phyloP scores from a whole-genome alignment of 768 basidiomycete genomes.

The Podaxis rugospora region DNA sequence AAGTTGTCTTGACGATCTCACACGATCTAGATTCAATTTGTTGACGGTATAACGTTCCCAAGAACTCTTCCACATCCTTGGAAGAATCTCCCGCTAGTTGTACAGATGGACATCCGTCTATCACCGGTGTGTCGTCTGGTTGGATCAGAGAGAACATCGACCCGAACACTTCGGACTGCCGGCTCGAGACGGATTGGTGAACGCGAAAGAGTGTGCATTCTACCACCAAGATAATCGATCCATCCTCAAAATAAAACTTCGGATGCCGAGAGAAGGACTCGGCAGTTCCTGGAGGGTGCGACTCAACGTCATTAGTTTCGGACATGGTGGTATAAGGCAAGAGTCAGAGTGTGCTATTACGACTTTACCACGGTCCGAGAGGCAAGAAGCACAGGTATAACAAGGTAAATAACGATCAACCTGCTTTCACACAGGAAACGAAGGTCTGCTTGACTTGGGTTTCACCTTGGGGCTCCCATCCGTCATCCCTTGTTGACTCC shows the following conservation, averaged over 20 bases:
- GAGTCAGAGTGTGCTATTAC: neutral
- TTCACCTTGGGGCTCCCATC: neutral
- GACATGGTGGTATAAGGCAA: neutral
- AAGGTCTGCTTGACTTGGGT: constrained; percentile 4
- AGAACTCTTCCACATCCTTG: constrained; percentile 31
- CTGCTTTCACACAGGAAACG: neutral
- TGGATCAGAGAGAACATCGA: constrained; percentile 35
- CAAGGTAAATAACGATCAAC: neutral
- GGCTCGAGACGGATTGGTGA: constrained; percentile 34
- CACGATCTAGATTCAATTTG: constrained; percentile 6
- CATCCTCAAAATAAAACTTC: constrained; percentile 36
- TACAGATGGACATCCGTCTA: constrained; percentile 34
- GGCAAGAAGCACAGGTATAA: neutral
- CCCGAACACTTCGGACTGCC: constrained; percentile 36
- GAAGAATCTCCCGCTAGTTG: constrained; percentile 16
- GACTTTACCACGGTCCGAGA: neutral
- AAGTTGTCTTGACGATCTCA: neutral
- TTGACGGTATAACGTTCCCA: constrained; percentile 31
- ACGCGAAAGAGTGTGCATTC: constrained; percentile 28
- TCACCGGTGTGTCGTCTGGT: constrained; percentile 24
- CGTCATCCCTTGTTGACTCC: constrained; percentile 19
- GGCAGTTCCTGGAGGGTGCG: no score
- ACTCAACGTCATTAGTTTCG: neutral
- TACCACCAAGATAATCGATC: constrained; percentile 34
- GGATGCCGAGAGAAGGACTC: constrained; percentile 14